These are phyloP conservation scores for Leishmania gerbilli DNA, from an alignment of 208 protist genomes.

Conservation along the genomic window DNA sequence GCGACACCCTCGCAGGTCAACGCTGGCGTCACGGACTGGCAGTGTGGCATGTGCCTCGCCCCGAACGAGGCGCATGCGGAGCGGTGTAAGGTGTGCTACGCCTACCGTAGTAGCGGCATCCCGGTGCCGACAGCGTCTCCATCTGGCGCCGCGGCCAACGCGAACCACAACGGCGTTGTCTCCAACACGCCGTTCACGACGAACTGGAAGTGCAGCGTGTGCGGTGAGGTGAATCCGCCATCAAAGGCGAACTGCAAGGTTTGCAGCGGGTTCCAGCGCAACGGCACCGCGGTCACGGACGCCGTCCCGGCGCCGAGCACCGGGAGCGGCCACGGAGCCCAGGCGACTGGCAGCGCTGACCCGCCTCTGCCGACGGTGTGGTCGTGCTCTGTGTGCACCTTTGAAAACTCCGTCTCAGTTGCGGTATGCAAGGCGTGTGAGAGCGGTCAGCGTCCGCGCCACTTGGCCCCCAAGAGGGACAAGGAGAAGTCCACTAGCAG, in stretches of 20 bases:
- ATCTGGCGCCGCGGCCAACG: slow-evolving; percentile 8
- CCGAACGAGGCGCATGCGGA: slow-evolving; percentile 49
- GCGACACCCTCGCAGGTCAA: slow-evolving; percentile 1
- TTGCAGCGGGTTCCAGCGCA: slow-evolving; percentile 71
- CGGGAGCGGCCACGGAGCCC: not conserved
- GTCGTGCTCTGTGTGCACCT: slow-evolving; percentile 79
- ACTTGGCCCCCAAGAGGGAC: slow-evolving; percentile 27
- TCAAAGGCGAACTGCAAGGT: slow-evolving; percentile 42
- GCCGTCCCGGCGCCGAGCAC: slow-evolving; percentile 3
- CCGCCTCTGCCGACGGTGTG: slow-evolving; percentile 38
- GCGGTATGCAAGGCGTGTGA: slow-evolving; percentile 74
- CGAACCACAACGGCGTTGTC: not conserved
- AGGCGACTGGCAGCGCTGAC: slow-evolving; percentile 4
- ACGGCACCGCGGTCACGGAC: slow-evolving; percentile 46
- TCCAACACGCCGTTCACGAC: slow-evolving; percentile 24
- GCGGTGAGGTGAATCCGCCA: slow-evolving; percentile 52
- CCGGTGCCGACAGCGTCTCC: slow-evolving; percentile 21
- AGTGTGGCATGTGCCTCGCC: slow-evolving; percentile 67
- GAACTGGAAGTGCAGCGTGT: slow-evolving; percentile 69
- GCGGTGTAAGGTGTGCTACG: slow-evolving; percentile 65
- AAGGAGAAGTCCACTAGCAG: slow-evolving; percentile 1
- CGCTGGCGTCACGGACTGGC: slow-evolving; percentile 53
- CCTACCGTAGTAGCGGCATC: slow-evolving; percentile 47
- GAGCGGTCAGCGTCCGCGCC: slow-evolving; percentile 72
- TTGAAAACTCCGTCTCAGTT: slow-evolving; percentile 56